These are phyloP conservation scores for Tympanopsis confertula DNA, from an alignment of 2,329 filamentous ascomycete species.

Conservation along the genomic window DNA sequence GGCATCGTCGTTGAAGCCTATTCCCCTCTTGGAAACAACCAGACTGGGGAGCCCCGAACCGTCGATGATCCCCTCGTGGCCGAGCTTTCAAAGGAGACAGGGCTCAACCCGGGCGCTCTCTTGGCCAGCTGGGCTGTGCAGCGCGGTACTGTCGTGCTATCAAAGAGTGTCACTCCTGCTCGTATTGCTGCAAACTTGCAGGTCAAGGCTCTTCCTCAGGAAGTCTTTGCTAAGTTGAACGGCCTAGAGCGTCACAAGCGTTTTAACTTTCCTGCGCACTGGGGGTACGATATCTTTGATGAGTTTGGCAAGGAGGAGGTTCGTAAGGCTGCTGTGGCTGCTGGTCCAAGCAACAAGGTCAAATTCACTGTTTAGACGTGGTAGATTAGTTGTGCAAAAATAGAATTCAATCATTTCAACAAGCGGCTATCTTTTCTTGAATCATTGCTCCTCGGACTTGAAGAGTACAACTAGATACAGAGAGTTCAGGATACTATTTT, in stretches of 20 bases:
- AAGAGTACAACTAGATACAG: no score
- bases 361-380: constrained; percentile 16
- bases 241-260: constrained; percentile 26
- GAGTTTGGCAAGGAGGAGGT: constrained; percentile 24
- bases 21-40: constrained; percentile 50
- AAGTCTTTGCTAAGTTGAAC: constrained; percentile 22
- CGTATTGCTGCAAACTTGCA: constrained; percentile 27
- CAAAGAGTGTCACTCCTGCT: constrained; percentile 30
- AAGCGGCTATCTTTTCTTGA: no score
- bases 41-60: constrained; percentile 26
- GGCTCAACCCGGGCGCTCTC: constrained; percentile 25
- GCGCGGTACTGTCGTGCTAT: constrained; percentile 28
- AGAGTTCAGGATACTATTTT: no score
- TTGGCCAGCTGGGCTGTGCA: constrained; percentile 32
- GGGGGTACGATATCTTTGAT: constrained; percentile 31
- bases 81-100: constrained; percentile 29
- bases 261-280: constrained; percentile 26
- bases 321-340: constrained; percentile 17
- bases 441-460: no score
- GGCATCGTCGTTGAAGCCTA: constrained; percentile 52
- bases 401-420: no score
- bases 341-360: constrained; percentile 19
- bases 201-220: constrained; percentile 21
- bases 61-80: constrained; percentile 35
- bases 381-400: no score